Evolutionary conservation across 768 basidiomycete genomes (phyloP), one percentile per base, ranked within the genome.

Genomic region (Agaricus bisporus): DNA sequence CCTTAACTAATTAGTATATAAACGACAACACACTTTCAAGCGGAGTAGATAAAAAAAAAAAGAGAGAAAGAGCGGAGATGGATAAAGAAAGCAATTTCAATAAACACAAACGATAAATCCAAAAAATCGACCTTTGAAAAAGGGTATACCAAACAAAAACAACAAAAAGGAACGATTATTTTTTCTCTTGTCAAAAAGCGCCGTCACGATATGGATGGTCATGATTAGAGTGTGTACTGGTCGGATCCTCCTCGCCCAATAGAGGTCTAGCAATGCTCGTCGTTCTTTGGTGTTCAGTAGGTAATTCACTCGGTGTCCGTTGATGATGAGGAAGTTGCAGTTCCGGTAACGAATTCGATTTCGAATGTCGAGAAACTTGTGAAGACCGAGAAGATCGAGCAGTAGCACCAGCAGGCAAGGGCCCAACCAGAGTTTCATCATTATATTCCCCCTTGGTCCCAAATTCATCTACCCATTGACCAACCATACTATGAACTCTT

Each of bases 341-440:
- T 39, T 49, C 44, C 15, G 37, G 36, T 14, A 41, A 43, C 43
- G 45, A 32, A 41, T 32, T 37, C 2, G 41, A 36, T 50, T 42
- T 54, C 52, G 42, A 58, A 48, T 45, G 57, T 43, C 17, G 48
- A 7, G 18, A 36, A 11, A 22, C 11, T 14, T 18, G 36, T 22
- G 20, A 26, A 12, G 41, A 15, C 38, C 37, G 42, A n/a, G 28
- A 17, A 17, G 29, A 35, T 35, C 22, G 20, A 26, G 6, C 9
- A 9, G 26, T 36, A 47, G 5, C 9, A 9, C 20, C 26, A 47
- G 5, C 32, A 17, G 20, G n/a, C 8, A 11, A 32, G 12, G 29
- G 29, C 29, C 12, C 49, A 15, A 63, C 61, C 18, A 63, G 61
- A 5, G 61, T 65, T 28, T 61, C 59, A 17, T 66, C 62, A 5